Evolutionary conservation across 1,139 yeast species (phyloP), one percentile per base, ranked within the genome.

Genomic region (Meyerozyma guilliermondii): DNA sequence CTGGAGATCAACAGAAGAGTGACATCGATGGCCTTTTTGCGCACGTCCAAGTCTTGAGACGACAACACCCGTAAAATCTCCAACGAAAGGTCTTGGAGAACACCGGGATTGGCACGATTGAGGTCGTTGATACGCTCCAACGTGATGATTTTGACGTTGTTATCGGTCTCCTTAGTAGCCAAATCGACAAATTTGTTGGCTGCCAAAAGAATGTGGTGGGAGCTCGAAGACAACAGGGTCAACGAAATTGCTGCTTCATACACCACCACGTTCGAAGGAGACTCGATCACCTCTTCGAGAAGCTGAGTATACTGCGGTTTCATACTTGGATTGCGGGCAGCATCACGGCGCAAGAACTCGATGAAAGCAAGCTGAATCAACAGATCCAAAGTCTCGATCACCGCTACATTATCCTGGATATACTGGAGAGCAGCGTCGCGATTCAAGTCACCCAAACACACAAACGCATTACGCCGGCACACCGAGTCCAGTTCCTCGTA

Each of bases 381-480:
- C 42, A 95, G 87, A 55, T 92, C 98, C 53, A 87, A 71, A n/a
- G 78, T 66, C 43, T 81, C 81, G 52, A 91, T 74, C 38, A 76
- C 65, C 27, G 75, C 63, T 49, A 83, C 71, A 58, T 85, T 81
- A 43, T 82, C 83, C 62, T 86, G 94, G 51, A 94, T 76, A 61
- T 83, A 94, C 49, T 78, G 80, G 56, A 88, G 78, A 33, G 98
- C 95, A 39, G 84, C 81, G 46, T 85, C 92, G 58, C 97, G 80
- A 62, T 87, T 87, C 58, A 94, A 73, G 51, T 81, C 84, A 37
- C 94, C 80, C 50, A 94, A 74, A 49, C 95, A 88, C 42, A 91
- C 83, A 62, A 94, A 94, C 4, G 98, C 98, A 63, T 94, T 94
- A 63, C 98, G 81, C 63, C 87, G 87, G 69, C 98, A 92, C 28